phyloP scores from a whole-genome alignment of 1,284 basidiomycete species.

The Trichosporon asahii region DNA sequence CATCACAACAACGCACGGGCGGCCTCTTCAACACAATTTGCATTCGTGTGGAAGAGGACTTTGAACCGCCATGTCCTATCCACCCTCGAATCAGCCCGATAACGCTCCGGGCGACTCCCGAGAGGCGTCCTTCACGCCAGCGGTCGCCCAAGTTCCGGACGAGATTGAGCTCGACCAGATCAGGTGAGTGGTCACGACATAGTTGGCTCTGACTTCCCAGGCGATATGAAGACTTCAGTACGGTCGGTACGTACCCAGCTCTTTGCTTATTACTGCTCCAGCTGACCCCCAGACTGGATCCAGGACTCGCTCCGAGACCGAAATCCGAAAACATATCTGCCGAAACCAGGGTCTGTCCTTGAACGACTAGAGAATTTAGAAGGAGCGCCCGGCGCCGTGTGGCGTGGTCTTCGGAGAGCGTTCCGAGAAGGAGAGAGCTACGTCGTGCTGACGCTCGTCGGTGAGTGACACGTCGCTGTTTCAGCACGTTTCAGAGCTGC shows the following conservation, averaged over 20 bases:
- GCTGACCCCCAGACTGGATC: conserved; percentile 70
- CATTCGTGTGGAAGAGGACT: background rate
- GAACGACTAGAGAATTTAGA: conserved; percentile 39
- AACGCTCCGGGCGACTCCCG: background rate
- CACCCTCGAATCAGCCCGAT: conserved; percentile 19
- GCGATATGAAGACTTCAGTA: conserved; percentile 69
- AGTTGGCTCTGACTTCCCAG: conserved; percentile 26
- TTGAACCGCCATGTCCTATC: conserved; percentile 33
- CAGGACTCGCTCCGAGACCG: conserved; percentile 88
- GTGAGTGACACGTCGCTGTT: conserved; percentile 56
- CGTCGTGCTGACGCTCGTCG: conserved; percentile 78
- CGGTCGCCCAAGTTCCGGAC: background rate
- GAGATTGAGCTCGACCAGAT: conserved; percentile 54
- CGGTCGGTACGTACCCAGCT: conserved; percentile 58
- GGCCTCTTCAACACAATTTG: background rate
- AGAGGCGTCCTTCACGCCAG: background rate
- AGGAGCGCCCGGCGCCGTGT: conserved; percentile 57
- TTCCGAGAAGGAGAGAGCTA: conserved; percentile 60
- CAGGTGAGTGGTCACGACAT: conserved; percentile 13
- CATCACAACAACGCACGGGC: conserved; percentile 22
- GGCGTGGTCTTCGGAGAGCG: conserved; percentile 60
- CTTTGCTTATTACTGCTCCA: background rate
- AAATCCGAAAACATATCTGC: conserved; percentile 50
- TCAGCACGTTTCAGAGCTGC: background rate
- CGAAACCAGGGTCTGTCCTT: conserved; percentile 28